A percentile compares a stretch with the other conserved stretches of the same genome.
phyloP scores from a whole-genome alignment of 2,329 filamentous ascomycete species.

The Pseudogymnoascus sp. region DNA sequence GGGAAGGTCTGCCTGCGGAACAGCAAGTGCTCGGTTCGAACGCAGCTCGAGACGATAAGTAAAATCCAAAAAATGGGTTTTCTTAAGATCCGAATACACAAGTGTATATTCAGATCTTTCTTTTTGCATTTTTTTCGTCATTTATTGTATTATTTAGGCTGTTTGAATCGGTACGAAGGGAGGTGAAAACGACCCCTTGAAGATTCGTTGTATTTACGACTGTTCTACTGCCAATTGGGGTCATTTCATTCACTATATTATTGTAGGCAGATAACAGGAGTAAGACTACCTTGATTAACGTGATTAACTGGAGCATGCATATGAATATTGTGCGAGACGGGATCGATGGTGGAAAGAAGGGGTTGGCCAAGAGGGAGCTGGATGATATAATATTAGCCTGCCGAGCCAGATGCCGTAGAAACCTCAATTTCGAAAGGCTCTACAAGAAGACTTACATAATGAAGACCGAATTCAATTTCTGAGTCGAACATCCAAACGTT shows the following conservation, averaged over 20 bases:
- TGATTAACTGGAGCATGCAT: no score
- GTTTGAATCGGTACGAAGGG: not conserved
- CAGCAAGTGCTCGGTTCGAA: constrained; percentile 1
- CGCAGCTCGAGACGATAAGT: not conserved
- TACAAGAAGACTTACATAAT: no score
- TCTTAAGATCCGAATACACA: not conserved
- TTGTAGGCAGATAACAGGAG: not conserved
- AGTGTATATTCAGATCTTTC: constrained; percentile 1
- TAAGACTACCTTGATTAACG: no score
- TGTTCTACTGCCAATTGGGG: not conserved
- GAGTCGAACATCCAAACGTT: no score
- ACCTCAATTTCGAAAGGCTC: no score
- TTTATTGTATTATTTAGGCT: not conserved
- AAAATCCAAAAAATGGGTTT: constrained; percentile 1
- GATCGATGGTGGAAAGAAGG: no score
- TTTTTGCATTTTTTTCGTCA: not conserved
- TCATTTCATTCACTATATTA: not conserved
- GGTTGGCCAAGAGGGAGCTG: no score
- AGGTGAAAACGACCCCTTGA: not conserved
- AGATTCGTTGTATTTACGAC: not conserved
- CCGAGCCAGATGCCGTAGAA: no score
- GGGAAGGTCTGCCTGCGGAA: not conserved
- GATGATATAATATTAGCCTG: no score
- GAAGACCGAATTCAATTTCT: no score
- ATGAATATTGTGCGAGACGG: no score